phyloP scores from a whole-genome alignment of 768 basidiomycete genomes.

The Russula brevipes region DNA sequence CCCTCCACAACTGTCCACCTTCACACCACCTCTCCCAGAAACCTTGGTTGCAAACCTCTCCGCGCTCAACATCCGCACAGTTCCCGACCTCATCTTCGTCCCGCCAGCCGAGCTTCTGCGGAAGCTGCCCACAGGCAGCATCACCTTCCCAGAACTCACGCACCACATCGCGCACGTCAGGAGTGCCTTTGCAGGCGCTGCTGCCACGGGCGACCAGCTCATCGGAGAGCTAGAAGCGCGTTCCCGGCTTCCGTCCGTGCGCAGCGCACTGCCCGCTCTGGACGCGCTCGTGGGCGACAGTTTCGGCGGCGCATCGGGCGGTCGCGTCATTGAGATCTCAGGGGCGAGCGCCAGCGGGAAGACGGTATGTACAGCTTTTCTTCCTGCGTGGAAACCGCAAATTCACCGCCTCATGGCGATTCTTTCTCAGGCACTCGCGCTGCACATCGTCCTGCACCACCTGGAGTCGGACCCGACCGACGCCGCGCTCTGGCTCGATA shows the following conservation, averaged over 20 bases:
- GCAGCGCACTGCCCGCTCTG: constrained; percentile 42
- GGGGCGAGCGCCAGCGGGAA: constrained; percentile 64
- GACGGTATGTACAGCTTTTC: constrained; percentile 45
- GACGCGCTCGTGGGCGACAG: constrained; percentile 47
- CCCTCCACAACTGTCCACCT: constrained; percentile 12
- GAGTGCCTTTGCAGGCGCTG: constrained; percentile 5
- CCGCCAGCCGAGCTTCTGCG: constrained; percentile 7
- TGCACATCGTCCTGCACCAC: constrained; percentile 54
- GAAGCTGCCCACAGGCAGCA: constrained; percentile 18
- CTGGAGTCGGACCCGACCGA: constrained; percentile 38
- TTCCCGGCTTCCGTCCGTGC: constrained; percentile 28
- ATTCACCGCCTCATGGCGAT: not conserved
- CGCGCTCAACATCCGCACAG: constrained; percentile 18
- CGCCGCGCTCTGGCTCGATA: constrained; percentile 65
- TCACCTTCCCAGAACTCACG: constrained; percentile 18
- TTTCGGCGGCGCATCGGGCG: constrained; percentile 36
- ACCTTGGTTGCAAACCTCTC: constrained; percentile 12
- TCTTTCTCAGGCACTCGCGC: constrained; percentile 46
- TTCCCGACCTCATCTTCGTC: constrained; percentile 17
- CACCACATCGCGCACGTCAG: constrained; percentile 18
- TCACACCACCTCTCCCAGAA: constrained; percentile 17
- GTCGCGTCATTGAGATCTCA: constrained; percentile 61
- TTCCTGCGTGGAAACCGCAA: not conserved
- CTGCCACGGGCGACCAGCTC: constrained; percentile 32
- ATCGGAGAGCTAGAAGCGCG: constrained; percentile 26